Base-by-base conservation (phyloP, 352 stramenopile species). In the Phytophthora cactorum region DNA sequence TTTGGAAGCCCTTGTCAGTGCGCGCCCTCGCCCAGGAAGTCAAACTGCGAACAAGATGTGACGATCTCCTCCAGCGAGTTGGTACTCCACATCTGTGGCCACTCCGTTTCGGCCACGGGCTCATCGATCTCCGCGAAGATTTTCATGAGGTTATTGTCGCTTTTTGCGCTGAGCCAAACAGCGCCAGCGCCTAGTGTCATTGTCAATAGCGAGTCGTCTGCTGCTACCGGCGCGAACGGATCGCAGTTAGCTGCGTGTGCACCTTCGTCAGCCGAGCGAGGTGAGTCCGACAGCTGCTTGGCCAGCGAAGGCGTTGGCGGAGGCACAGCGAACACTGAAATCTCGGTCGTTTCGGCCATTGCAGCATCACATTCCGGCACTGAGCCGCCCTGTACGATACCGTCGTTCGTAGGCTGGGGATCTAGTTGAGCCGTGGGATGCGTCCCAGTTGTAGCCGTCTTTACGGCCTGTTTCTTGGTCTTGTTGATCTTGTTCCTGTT, bases 51-150 rank as follows among this genome's bases (percentile, higher is more conserved):
- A 45, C 63, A 69, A 25, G 49, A 56, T 31, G 62, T 43, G 10
- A 70, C 65, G 46, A 84, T 66, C 45, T 74, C 68, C 39, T 84
- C 78, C 12, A 86, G 70, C 52, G 78, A 86, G 51, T 79, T 81
- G 32, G 78, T 84, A 54, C 78, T 86, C 78, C 78, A 86, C 70
- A 81, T 78, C 11, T 78, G 57, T 10, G 78, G 70, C 66, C 66
- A 74, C 7, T 43, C 53, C 4, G 64, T 7, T 9, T 79, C 69
- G n/a, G 61, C 63, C 57, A 67, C 64, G 8, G 73, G 78, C 29
- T 86, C 77, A 7, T 66, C 47, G 63, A 75, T 82, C 34, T 81
- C 78, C n/a, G 74, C 46, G 44, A 86, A 82, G 43, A 84, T 78
- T 59, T 86, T 70, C 62, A 70, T 72, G 36, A 85, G 53, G 25